Conservation (phyloP, 768 basidiomycete species). For the Phylloporus scabripes region DNA sequence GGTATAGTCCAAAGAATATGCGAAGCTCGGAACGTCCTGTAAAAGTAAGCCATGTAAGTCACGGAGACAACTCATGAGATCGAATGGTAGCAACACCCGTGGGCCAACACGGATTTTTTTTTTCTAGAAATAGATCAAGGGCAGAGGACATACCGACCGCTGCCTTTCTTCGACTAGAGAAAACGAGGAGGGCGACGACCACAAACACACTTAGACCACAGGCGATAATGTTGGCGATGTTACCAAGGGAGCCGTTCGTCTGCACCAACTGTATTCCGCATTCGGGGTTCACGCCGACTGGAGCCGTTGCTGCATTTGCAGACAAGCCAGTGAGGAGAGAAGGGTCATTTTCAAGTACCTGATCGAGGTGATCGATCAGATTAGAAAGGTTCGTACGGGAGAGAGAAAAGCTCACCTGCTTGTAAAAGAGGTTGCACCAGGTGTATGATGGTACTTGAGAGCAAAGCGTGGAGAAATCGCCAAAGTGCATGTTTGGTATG, state of each 20-base stretch:
- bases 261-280: conserved; percentile 73
- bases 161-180: conserved; percentile 65
- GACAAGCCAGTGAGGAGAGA: conserved; percentile 38
- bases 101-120: not conserved
- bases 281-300: conserved; percentile 74
- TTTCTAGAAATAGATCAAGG: not conserved
- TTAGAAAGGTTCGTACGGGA: conserved; percentile 2
- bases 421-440: conserved; percentile 94
- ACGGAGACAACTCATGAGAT: not conserved
- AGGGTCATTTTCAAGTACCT: conserved; percentile 37
- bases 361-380: conserved; percentile 24
- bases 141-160: conserved; percentile 68
- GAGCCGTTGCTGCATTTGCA: conserved; percentile 47
- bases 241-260: conserved; percentile 58
- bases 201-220: conserved; percentile 71
- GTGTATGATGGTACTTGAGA: conserved; percentile 70
- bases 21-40: conserved; percentile 68
- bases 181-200: conserved; percentile 49
- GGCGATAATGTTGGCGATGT: conserved; percentile 80
- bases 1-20: conserved; percentile 58
- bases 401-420: conserved; percentile 50
- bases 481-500: conserved; percentile 49
- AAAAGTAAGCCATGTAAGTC: conserved; percentile 5
- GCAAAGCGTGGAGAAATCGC: conserved; percentile 69
- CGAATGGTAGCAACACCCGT: not conserved